Evolutionary conservation across 1,139 yeast species (phyloP), one percentile per base, ranked within the genome.

Genomic region (Scheffersomyces cryptocercus): DNA sequence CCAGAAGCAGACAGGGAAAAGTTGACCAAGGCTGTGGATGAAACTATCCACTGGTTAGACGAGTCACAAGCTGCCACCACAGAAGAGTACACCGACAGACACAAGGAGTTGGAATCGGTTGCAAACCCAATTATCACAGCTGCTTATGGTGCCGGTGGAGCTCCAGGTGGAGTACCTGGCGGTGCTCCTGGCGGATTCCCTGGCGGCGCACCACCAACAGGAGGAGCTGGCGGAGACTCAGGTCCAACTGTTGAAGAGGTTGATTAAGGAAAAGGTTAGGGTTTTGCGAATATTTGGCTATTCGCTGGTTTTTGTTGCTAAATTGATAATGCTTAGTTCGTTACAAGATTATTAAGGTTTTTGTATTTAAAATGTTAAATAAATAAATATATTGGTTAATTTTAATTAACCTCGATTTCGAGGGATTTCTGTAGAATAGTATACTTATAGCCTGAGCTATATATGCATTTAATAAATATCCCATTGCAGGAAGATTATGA

Each of bases 191-290:
- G 58, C 24, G 78, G 69, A 32, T 69, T 63, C 50, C 72, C 74
- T 40, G 78, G 70, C 28, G 73, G 65, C 46, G 73, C 73, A 40
- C 72, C 70, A 50, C 8, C 35, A 13, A 20, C 26, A 20, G 67
- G 64, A 32, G 66, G 55, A 44, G 73, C 68, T 42, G 71, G 66
- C 38, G 55, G 66, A n/a, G 36, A 34, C 13, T 47, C 46, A 47
- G 88, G 87, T 41, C 88, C 88, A 63, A 81, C 88, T 44, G 88
- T 83, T 44, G 88, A 83, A 67, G 88, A 83, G 68, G 88, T 83
- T 57, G 88, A 83, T 63, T 83, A 70, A 64, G 26, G 26, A 36
- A 5, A 14, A 13, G 35, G 11, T 31, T 8, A 20, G 33, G 20
- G 14, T 31, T 31, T 14, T 31, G n/a, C 20, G 12, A 14, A 20